Conservation (phyloP, 2,329 filamentous ascomycete species). For the Xylaria sp. region DNA sequence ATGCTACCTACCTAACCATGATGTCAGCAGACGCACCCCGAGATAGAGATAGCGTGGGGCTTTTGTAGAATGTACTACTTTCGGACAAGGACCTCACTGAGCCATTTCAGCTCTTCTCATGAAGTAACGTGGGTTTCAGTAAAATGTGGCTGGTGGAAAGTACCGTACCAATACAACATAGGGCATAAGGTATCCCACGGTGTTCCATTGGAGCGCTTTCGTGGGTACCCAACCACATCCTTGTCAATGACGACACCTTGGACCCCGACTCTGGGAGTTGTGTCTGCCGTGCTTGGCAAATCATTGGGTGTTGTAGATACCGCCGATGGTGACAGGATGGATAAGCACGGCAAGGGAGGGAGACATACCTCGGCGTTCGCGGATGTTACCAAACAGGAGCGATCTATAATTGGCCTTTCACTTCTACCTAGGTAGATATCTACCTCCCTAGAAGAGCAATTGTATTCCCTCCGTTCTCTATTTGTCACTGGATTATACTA, state of each 20-base stretch:
- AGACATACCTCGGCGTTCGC: too few species aligned
- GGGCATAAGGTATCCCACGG: too few species aligned
- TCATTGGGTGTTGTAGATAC: too few species aligned
- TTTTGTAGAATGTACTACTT: neutral
- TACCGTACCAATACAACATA: too few species aligned
- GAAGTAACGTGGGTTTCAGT: too few species aligned
- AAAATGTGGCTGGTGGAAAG: neutral
- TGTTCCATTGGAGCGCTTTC: neutral
- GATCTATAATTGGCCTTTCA: too few species aligned
- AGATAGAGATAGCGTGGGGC: neutral
- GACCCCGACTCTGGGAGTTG: neutral
- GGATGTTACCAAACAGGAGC: too few species aligned
- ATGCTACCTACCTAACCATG: slow-evolving; percentile 1
- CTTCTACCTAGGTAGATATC: neutral
- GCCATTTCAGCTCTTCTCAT: too few species aligned
- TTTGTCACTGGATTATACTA: neutral
- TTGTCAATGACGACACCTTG: slow-evolving; percentile 3
- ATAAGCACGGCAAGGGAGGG: too few species aligned
- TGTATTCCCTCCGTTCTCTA: neutral
- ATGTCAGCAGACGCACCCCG: slow-evolving; percentile 21
- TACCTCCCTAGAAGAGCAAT: neutral
- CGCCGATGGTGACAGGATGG: neutral
- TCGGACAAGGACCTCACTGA: too few species aligned
- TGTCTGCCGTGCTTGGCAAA: neutral
- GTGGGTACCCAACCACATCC: slow-evolving; percentile 10